Conservation (phyloP, 1,139 yeast genomes). For the Debaryomyces robertsiae region DNA sequence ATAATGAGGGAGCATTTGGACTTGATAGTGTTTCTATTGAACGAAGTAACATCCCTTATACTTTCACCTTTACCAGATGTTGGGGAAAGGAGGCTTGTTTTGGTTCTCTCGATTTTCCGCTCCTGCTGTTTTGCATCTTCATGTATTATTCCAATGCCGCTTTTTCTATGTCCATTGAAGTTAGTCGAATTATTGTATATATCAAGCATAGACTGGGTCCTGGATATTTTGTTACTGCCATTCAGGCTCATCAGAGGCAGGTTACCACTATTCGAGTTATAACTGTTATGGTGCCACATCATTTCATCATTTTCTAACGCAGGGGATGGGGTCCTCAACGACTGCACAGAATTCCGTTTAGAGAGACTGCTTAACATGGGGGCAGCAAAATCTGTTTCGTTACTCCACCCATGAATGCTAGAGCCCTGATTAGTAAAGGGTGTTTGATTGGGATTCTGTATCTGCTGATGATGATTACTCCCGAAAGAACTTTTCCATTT, state of each 20-base stretch:
- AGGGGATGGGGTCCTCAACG: slow-evolving; percentile 51
- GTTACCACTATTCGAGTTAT: slow-evolving; percentile 7
- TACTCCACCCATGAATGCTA: background rate
- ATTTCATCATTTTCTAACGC: slow-evolving; percentile 49
- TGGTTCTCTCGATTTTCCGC: slow-evolving; percentile 27
- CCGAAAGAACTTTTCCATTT: slow-evolving; percentile 45
- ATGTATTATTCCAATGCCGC: slow-evolving; percentile 9
- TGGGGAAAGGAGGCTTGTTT: slow-evolving; percentile 30
- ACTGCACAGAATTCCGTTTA: slow-evolving; percentile 33
- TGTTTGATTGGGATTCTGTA: slow-evolving; percentile 12
- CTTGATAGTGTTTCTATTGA: slow-evolving; percentile 28
- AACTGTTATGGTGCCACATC: slow-evolving; percentile 27
- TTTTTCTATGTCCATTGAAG: slow-evolving; percentile 6
- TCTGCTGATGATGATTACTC: slow-evolving; percentile 14
- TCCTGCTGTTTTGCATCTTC: slow-evolving; percentile 20
- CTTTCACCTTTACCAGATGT: slow-evolving; percentile 21
- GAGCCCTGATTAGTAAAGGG: slow-evolving; percentile 3
- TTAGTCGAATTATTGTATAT: slow-evolving; percentile 23
- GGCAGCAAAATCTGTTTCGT: slow-evolving; percentile 12
- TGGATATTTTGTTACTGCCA: slow-evolving; percentile 24
- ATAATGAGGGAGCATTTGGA: slow-evolving; percentile 33
- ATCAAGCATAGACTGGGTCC: slow-evolving; percentile 45
- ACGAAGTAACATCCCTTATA: slow-evolving; percentile 24
- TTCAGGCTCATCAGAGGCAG: slow-evolving; percentile 11
- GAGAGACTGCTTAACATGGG: slow-evolving; percentile 23